phyloP scores from a whole-genome alignment of 2,329 filamentous ascomycete species.

The Aspergillus intermedius region DNA sequence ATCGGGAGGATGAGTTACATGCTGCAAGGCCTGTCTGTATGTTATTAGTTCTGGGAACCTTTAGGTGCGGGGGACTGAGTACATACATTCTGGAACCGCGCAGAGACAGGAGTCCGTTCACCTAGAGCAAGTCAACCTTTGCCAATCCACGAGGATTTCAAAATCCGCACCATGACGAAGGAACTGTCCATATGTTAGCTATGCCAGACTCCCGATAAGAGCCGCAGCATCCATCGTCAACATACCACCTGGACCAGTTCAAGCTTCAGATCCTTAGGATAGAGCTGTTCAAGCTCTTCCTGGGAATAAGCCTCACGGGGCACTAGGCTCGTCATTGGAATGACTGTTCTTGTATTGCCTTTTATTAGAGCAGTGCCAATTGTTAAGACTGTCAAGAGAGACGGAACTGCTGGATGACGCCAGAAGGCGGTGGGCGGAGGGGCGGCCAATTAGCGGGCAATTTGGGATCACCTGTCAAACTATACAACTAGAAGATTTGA shows the following conservation, averaged over 20 bases:
- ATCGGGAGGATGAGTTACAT: conserved; percentile 30
- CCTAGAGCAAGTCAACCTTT: conserved; percentile 30
- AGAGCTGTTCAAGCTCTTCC: conserved; percentile 73
- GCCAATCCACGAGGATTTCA: background rate
- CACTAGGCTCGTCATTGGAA: conserved; percentile 66
- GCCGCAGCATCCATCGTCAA: conserved; percentile 3
- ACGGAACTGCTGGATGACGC: background rate
- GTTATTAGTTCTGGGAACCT: conserved; percentile 13
- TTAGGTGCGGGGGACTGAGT: background rate
- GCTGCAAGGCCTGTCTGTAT: conserved; percentile 43
- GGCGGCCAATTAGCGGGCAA: background rate
- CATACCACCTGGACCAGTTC: conserved; percentile 79
- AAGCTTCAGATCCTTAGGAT: conserved; percentile 71
- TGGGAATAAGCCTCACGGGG: conserved; percentile 71
- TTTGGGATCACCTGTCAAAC: background rate
- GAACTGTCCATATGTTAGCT: conserved; percentile 38
- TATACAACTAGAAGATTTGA: background rate
- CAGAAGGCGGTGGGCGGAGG: background rate
- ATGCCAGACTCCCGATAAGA: background rate
- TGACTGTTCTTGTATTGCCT: no score
- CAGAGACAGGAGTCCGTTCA: conserved; percentile 74
- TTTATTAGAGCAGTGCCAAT: conserved; percentile 1
- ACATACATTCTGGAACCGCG: conserved; percentile 73
- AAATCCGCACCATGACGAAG: conserved; percentile 62
- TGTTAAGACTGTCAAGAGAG: background rate